Evolutionary conservation across 2,329 filamentous ascomycete genomes (phyloP).

Genomic region (Lachnellula subtilissima): DNA sequence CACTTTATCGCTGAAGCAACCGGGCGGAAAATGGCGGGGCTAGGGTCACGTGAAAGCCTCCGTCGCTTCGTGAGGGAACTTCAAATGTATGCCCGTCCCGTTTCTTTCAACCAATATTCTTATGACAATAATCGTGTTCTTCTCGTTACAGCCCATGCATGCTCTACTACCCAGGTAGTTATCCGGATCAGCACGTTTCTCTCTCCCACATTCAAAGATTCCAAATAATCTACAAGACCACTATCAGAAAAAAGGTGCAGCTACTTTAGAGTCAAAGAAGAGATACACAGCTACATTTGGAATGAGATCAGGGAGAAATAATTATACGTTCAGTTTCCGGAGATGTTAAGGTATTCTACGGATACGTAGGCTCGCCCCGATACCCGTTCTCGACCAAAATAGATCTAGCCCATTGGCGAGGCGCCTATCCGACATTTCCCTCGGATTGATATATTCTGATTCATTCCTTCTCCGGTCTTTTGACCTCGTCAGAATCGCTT

Average conservation of each 20-base stretch:
- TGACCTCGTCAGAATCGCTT: constrained; percentile 9
- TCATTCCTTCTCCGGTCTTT: constrained; percentile 1
- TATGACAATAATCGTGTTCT: neutral
- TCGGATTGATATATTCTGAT: neutral
- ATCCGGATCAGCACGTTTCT: neutral
- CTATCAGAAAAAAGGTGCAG: constrained; percentile 7
- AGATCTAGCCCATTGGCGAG: neutral
- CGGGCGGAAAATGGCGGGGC: neutral
- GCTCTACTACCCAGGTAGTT: neutral
- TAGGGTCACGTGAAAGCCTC: neutral
- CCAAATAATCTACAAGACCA: neutral
- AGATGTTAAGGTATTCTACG: neutral
- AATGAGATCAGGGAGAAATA: neutral
- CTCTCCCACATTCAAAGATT: neutral
- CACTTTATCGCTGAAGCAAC: constrained; percentile 6
- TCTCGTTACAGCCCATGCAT: neutral
- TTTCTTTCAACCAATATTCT: neutral
- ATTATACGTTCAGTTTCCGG: neutral
- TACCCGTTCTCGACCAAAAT: neutral
- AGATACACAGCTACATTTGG: neutral
- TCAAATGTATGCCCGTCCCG: neutral
- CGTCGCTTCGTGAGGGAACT: neutral
- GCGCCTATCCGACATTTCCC: neutral
- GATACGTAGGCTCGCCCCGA: neutral
- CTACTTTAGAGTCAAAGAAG: neutral